Percentiles rank a stretch among this genome's conserved stretches.
Conservation (phyloP, 768 basidiomycete species). For the Hericium alpestre region DNA sequence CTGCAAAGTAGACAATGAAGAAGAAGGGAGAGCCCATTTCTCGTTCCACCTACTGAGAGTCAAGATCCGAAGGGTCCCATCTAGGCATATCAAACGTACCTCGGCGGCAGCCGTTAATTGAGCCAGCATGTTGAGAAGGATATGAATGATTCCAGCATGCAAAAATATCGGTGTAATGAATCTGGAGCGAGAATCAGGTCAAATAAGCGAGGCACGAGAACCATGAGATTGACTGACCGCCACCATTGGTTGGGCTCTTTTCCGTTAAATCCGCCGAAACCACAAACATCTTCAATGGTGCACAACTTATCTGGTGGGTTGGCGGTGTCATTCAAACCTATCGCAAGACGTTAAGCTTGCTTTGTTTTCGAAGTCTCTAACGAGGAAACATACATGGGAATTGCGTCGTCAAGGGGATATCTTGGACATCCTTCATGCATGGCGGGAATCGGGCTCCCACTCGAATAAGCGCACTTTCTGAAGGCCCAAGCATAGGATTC, state of each 20-base stretch:
- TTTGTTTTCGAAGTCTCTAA: slow-evolving; percentile 8
- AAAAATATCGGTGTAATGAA: slow-evolving; percentile 57
- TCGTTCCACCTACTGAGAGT: slow-evolving; percentile 53
- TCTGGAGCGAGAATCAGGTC: slow-evolving; percentile 23
- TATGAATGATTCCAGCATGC: slow-evolving; percentile 93
- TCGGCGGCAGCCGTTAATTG: slow-evolving; percentile 74
- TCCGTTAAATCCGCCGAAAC: slow-evolving; percentile 63
- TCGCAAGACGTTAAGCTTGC: slow-evolving; percentile 3
- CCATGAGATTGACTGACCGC: slow-evolving; percentile 23
- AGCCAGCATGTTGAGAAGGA: slow-evolving; percentile 82
- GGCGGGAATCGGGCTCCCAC: slow-evolving; percentile 89
- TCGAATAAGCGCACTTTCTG: slow-evolving; percentile 71
- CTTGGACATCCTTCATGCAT: slow-evolving; percentile 71
- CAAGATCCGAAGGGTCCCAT: not conserved
- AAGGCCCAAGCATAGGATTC: slow-evolving; percentile 89
- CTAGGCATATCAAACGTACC: slow-evolving; percentile 26
- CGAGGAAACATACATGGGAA: slow-evolving; percentile 40
- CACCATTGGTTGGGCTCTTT: slow-evolving; percentile 45
- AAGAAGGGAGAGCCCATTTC: slow-evolving; percentile 89
- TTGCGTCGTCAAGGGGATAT: slow-evolving; percentile 40
- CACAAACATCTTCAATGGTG: slow-evolving; percentile 74
- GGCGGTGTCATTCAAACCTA: slow-evolving; percentile 76
- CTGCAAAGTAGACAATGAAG: slow-evolving; percentile 75
- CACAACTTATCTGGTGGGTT: slow-evolving; percentile 67
- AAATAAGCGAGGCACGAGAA: slow-evolving; percentile 1